Base-by-base conservation (phyloP, 495 filamentous ascomycete genomes). In the Penicillium coprophilum region DNA sequence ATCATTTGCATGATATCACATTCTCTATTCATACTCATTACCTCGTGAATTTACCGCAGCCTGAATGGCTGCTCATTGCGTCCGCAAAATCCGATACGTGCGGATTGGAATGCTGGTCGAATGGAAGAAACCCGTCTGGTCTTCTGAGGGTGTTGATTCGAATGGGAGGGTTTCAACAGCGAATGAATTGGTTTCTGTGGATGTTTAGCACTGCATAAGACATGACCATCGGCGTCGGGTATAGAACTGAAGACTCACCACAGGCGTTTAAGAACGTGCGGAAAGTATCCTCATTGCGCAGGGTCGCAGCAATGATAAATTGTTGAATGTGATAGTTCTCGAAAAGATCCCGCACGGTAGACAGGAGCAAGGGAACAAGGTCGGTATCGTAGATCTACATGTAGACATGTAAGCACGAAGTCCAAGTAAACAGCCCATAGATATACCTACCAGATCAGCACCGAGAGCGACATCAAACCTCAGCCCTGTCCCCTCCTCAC, bases 201-300 rank as follows among this genome's bases (percentile, higher is more conserved):
- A 58, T 50, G 41, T 32, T 48, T 38, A 46, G 41, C 21, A 24
- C 23, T 13, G 19, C 34, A 7, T 19, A 32, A 28, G 51, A n/a
- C 34, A 41, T 47, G 15, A 30, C 15, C 39, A 36, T 38, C 17
- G 20, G 17, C 20, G 19, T 48, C 19, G 11, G 38, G 6, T 28
- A 38, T 12, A 51, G 32, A 51, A 10, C 20, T 12, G 30, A 20
- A 39, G 23, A 77, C 82, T 57, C 66, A 88, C 86, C 71, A 67
- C 86, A 89, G 34, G 71, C 78, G 34, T 71, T 57, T 38, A 77
- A 48, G 52, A 90, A 89, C 1, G 67, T 66, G 44, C 77, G 68
- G 64, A 87, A 82, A 0, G 87, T 90, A 27, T 85, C 68, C 57
- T 82, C 71, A 53, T 87, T 88, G 28, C 87, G 78, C 19, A 88